Evolutionary conservation across 371 early-diverging fungal genomes (phyloP).

Genomic region (Fennellomyces sp.): DNA sequence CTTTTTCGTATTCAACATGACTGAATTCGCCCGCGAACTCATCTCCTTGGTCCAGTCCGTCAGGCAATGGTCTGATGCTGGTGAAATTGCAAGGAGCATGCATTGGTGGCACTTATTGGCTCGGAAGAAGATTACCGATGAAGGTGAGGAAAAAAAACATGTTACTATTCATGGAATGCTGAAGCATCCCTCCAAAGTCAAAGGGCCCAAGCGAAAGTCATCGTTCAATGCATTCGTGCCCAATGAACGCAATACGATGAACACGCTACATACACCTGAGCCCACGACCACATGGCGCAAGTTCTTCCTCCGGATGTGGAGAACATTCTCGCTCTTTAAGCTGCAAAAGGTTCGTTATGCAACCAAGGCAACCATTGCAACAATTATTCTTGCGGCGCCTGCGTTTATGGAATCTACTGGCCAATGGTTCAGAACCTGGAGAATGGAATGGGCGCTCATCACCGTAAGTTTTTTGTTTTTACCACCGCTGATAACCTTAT

Average conservation of each 20-base stretch:
- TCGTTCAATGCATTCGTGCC: slow-evolving; percentile 32
- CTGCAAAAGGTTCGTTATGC: slow-evolving; percentile 74
- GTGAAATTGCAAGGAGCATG: slow-evolving; percentile 2
- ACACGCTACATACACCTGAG: slow-evolving; percentile 71
- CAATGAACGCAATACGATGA: slow-evolving; percentile 52
- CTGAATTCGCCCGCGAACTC: slow-evolving; percentile 74
- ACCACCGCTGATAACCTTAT: background rate
- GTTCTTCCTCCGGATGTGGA: slow-evolving; percentile 64
- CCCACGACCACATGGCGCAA: slow-evolving; percentile 58
- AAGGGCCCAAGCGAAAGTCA: background rate
- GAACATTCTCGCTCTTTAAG: slow-evolving; percentile 57
- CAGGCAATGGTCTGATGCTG: slow-evolving; percentile 29
- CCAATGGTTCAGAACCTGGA: slow-evolving; percentile 61
- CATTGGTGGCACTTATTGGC: slow-evolving; percentile 10
- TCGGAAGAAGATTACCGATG: background rate
- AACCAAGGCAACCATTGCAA: slow-evolving; percentile 64
- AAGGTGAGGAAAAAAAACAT: background rate
- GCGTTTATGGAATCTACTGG: slow-evolving; percentile 66
- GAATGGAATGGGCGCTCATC: slow-evolving; percentile 84
- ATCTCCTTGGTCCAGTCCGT: slow-evolving; percentile 57
- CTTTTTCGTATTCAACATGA: slow-evolving; percentile 78
- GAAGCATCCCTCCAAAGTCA: background rate
- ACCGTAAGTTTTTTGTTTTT: slow-evolving; percentile 49
- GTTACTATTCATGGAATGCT: background rate
- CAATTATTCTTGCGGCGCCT: slow-evolving; percentile 64